Percentiles rank a stretch among this genome's conserved stretches.
phyloP scores from a whole-genome alignment of 805 yeast genomes.

The Candida ficus region DNA sequence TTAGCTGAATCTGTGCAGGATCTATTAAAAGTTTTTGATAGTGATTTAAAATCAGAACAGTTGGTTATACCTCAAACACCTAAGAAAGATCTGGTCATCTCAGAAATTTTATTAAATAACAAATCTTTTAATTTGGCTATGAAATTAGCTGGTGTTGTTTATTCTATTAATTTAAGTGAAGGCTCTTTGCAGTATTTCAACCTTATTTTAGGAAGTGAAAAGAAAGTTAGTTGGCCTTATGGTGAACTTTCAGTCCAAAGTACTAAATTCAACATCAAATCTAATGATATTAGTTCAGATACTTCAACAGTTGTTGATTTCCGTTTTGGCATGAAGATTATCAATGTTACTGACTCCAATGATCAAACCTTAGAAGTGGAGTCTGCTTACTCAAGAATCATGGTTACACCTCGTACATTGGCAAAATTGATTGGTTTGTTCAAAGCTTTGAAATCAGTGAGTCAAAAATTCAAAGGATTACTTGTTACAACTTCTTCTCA shows the following conservation, averaged over 20 bases:
- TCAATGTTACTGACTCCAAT: conserved; percentile 31
- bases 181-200: conserved; percentile 11
- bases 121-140: conserved; percentile 1
- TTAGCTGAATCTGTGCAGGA: background rate
- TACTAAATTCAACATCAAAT: conserved; percentile 26
- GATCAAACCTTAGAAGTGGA: conserved; percentile 48
- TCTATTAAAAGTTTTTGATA: background rate
- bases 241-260: conserved; percentile 24
- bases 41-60: background rate
- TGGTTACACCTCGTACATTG: conserved; percentile 48
- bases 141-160: background rate
- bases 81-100: background rate
- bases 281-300: conserved; percentile 28
- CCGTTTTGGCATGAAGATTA: conserved; percentile 37
- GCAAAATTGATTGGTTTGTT: conserved; percentile 25
- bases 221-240: conserved; percentile 9
- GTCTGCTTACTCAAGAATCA: conserved; percentile 53
- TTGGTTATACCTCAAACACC: too few relatives aligned
- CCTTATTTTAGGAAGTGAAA: background rate
- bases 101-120: conserved; percentile 2
- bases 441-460: conserved; percentile 6
- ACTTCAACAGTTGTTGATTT: conserved; percentile 42
- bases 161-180: conserved; percentile 9
- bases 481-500: background rate
- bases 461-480: background rate